These are phyloP conservation scores for Cajanus cajan DNA, from an alignment of 306 rosid species.

Conservation along the genomic window DNA sequence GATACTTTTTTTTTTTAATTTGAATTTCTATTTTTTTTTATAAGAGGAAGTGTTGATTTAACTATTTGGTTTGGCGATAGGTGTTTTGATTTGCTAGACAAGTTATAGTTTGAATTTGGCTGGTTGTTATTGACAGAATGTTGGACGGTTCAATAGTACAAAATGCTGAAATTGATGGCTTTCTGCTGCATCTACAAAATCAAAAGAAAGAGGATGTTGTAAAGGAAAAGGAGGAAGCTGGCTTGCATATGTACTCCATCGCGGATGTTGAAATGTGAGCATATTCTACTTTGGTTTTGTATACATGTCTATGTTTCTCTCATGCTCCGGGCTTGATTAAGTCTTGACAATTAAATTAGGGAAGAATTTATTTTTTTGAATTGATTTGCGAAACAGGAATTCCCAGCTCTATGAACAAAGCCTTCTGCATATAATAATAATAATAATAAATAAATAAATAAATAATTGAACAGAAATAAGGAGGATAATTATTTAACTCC, in stretches of 20 bases:
- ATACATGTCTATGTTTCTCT: constrained; percentile 6
- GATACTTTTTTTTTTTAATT: no score
- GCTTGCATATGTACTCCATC: constrained; percentile 73
- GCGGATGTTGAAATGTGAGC: constrained; percentile 85
- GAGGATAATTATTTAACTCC: background rate
- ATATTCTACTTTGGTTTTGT: background rate
- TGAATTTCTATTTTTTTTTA: no score
- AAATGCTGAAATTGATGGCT: constrained; percentile 82
- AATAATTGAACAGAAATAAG: background rate
- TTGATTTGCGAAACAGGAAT: background rate
- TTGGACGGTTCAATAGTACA: constrained; percentile 52
- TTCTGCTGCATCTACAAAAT: constrained; percentile 64
- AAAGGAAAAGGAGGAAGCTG: constrained; percentile 67
- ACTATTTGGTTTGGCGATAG: no score
- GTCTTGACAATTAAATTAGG: background rate
- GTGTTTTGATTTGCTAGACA: no score
- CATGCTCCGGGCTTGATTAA: background rate
- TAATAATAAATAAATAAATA: no score
- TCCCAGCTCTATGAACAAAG: background rate
- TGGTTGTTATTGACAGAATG: constrained; percentile 52
- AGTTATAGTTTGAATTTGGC: background rate
- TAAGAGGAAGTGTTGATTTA: background rate
- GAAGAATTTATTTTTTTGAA: background rate
- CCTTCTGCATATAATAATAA: background rate
- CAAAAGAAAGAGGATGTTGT: constrained; percentile 63